Percentiles rank a stretch among this genome's conserved stretches.
Conservation (phyloP, 179 eudicot genomes). For the Heliamphora pulchella region DNA sequence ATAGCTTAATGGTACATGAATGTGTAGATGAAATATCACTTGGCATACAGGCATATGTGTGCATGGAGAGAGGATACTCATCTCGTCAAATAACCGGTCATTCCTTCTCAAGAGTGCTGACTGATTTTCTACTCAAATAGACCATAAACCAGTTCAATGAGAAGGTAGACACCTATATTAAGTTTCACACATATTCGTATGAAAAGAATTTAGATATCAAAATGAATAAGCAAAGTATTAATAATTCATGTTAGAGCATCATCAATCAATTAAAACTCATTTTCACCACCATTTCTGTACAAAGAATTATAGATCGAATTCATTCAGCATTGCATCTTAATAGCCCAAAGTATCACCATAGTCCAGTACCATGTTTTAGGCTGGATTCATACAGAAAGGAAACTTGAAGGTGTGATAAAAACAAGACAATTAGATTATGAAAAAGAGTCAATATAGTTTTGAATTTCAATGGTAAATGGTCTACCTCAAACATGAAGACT, state of each 20-base stretch:
- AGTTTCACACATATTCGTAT: neutral
- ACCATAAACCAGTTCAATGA: neutral
- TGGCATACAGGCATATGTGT: neutral
- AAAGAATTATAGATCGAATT: neutral
- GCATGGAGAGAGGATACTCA: neutral
- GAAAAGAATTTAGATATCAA: neutral
- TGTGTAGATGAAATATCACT: neutral
- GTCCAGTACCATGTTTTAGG: neutral
- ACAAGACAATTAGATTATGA: neutral
- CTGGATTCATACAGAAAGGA: neutral
- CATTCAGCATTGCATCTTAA: neutral
- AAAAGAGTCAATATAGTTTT: neutral
- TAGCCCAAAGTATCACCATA: neutral
- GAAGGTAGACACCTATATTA: neutral
- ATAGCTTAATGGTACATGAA: neutral
- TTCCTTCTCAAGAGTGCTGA: neutral
- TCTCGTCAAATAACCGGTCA: neutral
- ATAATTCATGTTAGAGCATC: neutral
- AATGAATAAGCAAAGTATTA: neutral
- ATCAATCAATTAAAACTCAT: neutral
- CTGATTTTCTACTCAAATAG: neutral
- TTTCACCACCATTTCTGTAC: neutral
- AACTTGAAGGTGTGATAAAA: neutral
- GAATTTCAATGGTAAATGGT: neutral
- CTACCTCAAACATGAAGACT: constrained; percentile 6